phyloP scores from a whole-genome alignment of 2,329 filamentous ascomycete genomes.

The Ceratocystis lukuohia region DNA sequence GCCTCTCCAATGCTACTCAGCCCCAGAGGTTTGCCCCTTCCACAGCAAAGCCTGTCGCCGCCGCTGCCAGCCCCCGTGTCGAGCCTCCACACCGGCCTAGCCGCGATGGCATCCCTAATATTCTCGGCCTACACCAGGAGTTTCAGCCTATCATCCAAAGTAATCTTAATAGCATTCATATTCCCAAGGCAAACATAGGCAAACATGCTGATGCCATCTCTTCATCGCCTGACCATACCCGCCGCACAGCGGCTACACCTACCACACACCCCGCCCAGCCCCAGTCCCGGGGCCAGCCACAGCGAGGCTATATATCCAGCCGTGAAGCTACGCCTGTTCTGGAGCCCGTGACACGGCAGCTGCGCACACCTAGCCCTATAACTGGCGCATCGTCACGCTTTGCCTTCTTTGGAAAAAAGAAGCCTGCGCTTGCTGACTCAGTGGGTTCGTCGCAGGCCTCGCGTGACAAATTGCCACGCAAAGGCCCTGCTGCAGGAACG shows the following conservation, averaged over 20 bases:
- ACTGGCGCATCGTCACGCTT: conserved; percentile 50
- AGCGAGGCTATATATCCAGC: not conserved
- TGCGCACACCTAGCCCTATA: conserved; percentile 41
- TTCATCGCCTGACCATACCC: conserved; percentile 5
- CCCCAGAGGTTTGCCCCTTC: not conserved
- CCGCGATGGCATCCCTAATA: conserved; percentile 51
- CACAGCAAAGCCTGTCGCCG: not conserved
- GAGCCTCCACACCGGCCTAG: conserved; percentile 48
- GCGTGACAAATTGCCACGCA: conserved; percentile 45
- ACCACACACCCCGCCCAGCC: not conserved
- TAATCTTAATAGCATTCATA: conserved; percentile 41
- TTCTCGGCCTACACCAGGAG: conserved; percentile 42
- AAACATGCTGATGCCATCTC: conserved; percentile 11
- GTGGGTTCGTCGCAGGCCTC: conserved; percentile 31
- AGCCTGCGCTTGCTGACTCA: conserved; percentile 27
- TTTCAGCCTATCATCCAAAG: conserved; percentile 46
- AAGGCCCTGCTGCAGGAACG: conserved; percentile 81
- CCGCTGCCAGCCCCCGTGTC: not conserved
- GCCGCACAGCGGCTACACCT: not conserved
- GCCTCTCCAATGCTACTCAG: not conserved
- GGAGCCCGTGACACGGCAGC: conserved; percentile 24
- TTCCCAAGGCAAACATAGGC: conserved; percentile 32
- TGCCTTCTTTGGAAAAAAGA: conserved; percentile 64
- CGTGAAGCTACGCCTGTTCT: conserved; percentile 8
- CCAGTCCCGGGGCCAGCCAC: not conserved